phyloP scores from a whole-genome alignment of 352 stramenopile genomes.

The Elongisporangium undulatum region DNA sequence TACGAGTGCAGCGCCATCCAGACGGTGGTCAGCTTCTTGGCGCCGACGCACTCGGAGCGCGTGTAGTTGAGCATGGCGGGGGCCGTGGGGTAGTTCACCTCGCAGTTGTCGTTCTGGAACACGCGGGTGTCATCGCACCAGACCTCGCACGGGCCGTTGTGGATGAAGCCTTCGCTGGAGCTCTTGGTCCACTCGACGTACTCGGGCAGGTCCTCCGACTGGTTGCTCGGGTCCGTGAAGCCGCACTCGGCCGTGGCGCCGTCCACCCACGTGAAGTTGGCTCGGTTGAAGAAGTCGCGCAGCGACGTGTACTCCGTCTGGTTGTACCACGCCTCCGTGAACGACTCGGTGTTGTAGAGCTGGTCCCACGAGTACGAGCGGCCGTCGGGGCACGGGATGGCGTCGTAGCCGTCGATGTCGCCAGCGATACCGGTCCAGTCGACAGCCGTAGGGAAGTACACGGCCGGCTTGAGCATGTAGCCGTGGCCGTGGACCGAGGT shows the following conservation, averaged over 20 bases:
- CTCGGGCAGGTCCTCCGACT: conserved; percentile 25
- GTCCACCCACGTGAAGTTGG: background rate
- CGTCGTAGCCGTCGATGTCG: conserved; percentile 28
- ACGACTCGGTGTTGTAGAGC: conserved; percentile 21
- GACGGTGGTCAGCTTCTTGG: conserved; percentile 38
- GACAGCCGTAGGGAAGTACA: background rate
- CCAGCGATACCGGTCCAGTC: background rate
- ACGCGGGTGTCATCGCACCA: conserved; percentile 35
- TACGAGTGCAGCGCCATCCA: conserved; percentile 45
- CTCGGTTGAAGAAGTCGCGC: background rate
- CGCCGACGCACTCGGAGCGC: conserved; percentile 22
- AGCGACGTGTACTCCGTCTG: conserved; percentile 28
- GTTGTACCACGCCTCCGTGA: conserved; percentile 19
- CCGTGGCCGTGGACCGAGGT: conserved; percentile 16
- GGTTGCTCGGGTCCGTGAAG: conserved; percentile 30
- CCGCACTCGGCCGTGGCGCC: conserved; percentile 26
- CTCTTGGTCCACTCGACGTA: conserved; percentile 35
- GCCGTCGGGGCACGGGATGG: conserved; percentile 25
- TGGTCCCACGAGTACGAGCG: conserved; percentile 25
- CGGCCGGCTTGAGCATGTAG: conserved; percentile 13
- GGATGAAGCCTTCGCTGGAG: conserved; percentile 28
- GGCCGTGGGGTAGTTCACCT: conserved; percentile 19
- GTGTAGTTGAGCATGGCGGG: conserved; percentile 31
- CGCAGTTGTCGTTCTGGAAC: conserved; percentile 33
- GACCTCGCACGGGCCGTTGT: conserved; percentile 39